A percentile compares a stretch with the other conserved stretches of the same genome.
phyloP scores from a whole-genome alignment of 108 stramenopile genomes.

The Craspedostauros australis region DNA sequence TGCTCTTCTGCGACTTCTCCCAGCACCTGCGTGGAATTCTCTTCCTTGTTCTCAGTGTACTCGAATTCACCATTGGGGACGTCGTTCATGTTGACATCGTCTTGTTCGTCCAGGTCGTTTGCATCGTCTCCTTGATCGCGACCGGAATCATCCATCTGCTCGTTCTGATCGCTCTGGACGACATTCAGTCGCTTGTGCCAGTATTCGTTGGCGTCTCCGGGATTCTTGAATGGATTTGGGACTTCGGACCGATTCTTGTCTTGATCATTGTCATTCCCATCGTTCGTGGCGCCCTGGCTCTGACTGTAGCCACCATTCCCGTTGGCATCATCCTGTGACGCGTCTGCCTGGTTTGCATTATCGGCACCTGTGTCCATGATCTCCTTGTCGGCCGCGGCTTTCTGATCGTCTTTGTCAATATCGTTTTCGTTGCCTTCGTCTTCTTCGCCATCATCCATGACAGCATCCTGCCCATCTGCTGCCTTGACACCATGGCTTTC shows the following conservation, averaged over 20 bases:
- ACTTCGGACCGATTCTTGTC: constrained; percentile 12
- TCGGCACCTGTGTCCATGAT: too few species aligned
- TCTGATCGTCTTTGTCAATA: constrained; percentile 26
- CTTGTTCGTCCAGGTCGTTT: constrained; percentile 19
- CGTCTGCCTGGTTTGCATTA: constrained; percentile 11
- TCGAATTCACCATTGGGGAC: constrained; percentile 65
- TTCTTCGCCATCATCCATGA: constrained; percentile 23
- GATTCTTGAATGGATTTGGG: constrained; percentile 86
- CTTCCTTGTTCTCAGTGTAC: constrained; percentile 48
- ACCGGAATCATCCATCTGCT: constrained; percentile 29
- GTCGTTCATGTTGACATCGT: constrained; percentile 3
- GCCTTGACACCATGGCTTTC: constrained; percentile 44
- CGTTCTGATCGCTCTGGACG: constrained; percentile 21
- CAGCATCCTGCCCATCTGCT: constrained; percentile 44
- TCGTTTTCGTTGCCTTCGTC: constrained; percentile 19
- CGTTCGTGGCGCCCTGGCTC: constrained; percentile 21
- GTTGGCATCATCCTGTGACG: constrained; percentile 9
- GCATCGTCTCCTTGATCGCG: constrained; percentile 18
- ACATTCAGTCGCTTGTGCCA: constrained; percentile 78
- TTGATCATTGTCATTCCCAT: constrained; percentile 17
- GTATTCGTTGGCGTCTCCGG: constrained; percentile 75
- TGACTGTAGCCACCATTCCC: constrained; percentile 20
- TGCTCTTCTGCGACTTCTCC: constrained; percentile 52
- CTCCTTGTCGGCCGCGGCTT: constrained; percentile 18
- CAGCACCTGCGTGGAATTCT: constrained; percentile 72